Evolutionary conservation across 306 rosid genomes (phyloP).

Genomic region (Acacia acuminata): DNA sequence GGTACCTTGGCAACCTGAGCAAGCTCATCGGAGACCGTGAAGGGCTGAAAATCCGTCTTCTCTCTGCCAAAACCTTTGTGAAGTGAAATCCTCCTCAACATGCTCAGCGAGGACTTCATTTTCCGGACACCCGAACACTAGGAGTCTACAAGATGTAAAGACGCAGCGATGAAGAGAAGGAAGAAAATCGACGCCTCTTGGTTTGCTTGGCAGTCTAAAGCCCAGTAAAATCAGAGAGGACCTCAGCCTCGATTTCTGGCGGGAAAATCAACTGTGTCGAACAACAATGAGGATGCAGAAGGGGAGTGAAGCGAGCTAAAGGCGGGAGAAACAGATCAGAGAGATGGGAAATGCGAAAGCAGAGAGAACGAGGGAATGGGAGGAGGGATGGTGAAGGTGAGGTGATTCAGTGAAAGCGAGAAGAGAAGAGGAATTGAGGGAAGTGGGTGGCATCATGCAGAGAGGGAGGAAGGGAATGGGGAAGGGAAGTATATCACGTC

Average conservation of each 20-base stretch:
- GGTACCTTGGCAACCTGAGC: slow-evolving; percentile 71
- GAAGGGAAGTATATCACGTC: background rate
- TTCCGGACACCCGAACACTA: slow-evolving; percentile 39
- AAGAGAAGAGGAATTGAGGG: background rate
- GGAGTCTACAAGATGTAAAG: background rate
- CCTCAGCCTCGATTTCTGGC: background rate
- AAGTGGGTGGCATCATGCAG: background rate
- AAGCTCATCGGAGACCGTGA: slow-evolving; percentile 61
- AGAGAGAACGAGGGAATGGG: slow-evolving; percentile 15
- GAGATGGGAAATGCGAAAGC: slow-evolving; percentile 23
- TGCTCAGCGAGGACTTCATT: slow-evolving; percentile 75
- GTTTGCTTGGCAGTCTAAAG: background rate
- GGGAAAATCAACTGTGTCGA: slow-evolving; percentile 20
- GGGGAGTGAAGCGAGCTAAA: slow-evolving; percentile 39
- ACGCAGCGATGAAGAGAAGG: background rate
- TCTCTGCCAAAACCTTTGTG: slow-evolving; percentile 54
- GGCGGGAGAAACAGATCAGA: slow-evolving; percentile 47
- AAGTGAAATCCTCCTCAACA: slow-evolving; percentile 59
- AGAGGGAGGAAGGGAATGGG: too few species aligned
- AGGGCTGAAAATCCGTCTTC: slow-evolving; percentile 55
- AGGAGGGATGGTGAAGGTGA: background rate
- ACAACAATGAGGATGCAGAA: slow-evolving; percentile 39
- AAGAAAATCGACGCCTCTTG: background rate
- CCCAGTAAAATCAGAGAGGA: background rate
- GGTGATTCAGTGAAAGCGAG: too few species aligned